phyloP scores from a whole-genome alignment of 495 filamentous ascomycete genomes.

The Lasiosphaeria hispida region DNA sequence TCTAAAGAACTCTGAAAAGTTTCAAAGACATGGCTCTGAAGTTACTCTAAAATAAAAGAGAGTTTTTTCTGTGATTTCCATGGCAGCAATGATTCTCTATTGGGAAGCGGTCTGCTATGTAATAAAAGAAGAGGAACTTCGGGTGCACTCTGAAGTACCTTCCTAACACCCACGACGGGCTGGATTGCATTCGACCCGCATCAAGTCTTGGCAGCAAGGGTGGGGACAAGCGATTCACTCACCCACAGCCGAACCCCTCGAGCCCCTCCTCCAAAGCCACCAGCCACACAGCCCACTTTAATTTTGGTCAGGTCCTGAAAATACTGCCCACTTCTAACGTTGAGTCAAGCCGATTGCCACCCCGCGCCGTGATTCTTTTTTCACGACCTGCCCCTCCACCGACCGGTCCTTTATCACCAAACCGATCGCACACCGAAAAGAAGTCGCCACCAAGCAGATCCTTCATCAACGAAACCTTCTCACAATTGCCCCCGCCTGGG shows the following conservation, averaged over 20 bases:
- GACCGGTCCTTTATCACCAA: background rate
- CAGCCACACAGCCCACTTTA: constrained; percentile 34
- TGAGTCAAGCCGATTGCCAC: constrained; percentile 21
- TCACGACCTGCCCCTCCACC: background rate
- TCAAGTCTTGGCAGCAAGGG: background rate
- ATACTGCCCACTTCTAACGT: constrained; percentile 22
- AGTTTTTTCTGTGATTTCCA: no score
- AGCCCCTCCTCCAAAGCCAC: no score
- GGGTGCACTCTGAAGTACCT: no score
- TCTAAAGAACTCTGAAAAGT: no score
- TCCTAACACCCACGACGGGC: no score
- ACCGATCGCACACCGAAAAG: background rate
- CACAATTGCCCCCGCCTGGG: constrained; percentile 24
- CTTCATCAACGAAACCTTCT: constrained; percentile 8
- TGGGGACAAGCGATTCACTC: background rate
- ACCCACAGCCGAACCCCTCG: background rate
- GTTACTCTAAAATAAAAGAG: no score
- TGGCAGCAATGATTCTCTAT: no score
- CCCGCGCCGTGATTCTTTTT: constrained; percentile 5
- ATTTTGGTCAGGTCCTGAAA: constrained; percentile 28
- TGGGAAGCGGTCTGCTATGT: no score
- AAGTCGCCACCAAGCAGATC: background rate
- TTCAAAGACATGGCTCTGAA: no score
- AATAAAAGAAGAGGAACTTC: background rate
- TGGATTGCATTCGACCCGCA: background rate